Base-by-base conservation (phyloP, 176 grass and related monocot species). In the Alopecurus myosuroides region DNA sequence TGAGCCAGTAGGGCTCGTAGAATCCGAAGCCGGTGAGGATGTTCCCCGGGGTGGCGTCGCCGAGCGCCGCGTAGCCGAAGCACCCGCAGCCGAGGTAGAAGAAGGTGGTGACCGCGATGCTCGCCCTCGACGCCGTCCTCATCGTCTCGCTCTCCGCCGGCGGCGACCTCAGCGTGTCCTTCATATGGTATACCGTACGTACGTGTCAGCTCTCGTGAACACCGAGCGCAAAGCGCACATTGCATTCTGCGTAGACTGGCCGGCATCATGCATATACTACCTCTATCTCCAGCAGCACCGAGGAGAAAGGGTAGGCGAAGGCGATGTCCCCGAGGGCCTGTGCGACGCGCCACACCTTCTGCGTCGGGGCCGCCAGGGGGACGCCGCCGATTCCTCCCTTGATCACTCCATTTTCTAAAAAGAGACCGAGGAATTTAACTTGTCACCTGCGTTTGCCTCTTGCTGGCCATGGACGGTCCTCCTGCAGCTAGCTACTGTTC, bases 1-100 rank as follows among this genome's bases (percentile, higher is more conserved):
- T n/a, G 71, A 98, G 96, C 93, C 89, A 93, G 85, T 89, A 95
- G n/a, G 96, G 93, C 89, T 95, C 91, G 33, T 90, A 97, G 90
- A 97, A 94, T 39, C 85, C 88, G 69, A 98, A 98, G 0, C 96
- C 96, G 26, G 89, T 94, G 84, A 98, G 87, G 86, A 95, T 79
- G 89, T 95, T 95, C 58, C 96, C 96, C 14, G 89, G 93, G 5
- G 91, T 92, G 60, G 5, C 87, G 85, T 95, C 89, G 60, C 96
- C 96, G 69, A 98, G 94, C 70, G 96, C 91, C 13, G 91, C 96
- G 73, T 98, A 98, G 25, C 96, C 96, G 28, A 98, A 75, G 79
- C 83, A 95, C 18, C 96, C 91, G 33, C 92, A 94, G 40, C 86
- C 82, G 45, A 95, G 88, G 88, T 95, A 98, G 83, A 95, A 95